Conservation (phyloP, 169 alveolate species). For the Cryptosporidium baileyi region DNA sequence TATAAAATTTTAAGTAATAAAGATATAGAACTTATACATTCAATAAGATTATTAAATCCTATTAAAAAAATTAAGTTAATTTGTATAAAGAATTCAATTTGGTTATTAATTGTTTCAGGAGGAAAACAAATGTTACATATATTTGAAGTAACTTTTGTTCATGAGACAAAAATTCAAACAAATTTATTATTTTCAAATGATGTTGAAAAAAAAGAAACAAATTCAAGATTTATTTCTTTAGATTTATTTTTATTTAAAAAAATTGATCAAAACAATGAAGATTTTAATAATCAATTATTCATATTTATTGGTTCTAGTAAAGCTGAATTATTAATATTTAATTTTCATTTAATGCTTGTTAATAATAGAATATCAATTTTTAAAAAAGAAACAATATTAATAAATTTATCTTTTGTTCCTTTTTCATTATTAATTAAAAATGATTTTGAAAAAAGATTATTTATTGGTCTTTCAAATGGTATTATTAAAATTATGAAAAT, state of each 20-base stretch:
- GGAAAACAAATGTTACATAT: slow-evolving; percentile 44
- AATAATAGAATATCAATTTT: background rate
- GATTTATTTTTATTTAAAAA: background rate
- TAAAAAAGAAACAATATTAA: too few species aligned
- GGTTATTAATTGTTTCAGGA: slow-evolving; percentile 5
- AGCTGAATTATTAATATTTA: slow-evolving; percentile 17
- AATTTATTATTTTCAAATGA: slow-evolving; percentile 18
- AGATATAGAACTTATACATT: slow-evolving; percentile 18
- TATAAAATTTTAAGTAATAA: background rate
- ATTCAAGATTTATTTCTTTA: slow-evolving; percentile 21
- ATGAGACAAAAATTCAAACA: background rate
- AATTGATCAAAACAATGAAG: background rate
- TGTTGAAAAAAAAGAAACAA: background rate
- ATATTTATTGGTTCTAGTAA: slow-evolving; percentile 53
- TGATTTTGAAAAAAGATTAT: background rate
- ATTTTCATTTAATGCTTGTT: background rate
- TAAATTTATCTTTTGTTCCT: slow-evolving; percentile 19
- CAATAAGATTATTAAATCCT: slow-evolving; percentile 45
- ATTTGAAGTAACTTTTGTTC: background rate
- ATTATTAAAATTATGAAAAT: background rate
- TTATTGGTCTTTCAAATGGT: slow-evolving; percentile 52
- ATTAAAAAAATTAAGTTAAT: slow-evolving; percentile 10
- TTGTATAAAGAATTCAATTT: background rate
- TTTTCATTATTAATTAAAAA: background rate
- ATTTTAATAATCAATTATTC: background rate